Conservation (phyloP, 2,329 filamentous ascomycete genomes). For the Diaporthe aspalathi region DNA sequence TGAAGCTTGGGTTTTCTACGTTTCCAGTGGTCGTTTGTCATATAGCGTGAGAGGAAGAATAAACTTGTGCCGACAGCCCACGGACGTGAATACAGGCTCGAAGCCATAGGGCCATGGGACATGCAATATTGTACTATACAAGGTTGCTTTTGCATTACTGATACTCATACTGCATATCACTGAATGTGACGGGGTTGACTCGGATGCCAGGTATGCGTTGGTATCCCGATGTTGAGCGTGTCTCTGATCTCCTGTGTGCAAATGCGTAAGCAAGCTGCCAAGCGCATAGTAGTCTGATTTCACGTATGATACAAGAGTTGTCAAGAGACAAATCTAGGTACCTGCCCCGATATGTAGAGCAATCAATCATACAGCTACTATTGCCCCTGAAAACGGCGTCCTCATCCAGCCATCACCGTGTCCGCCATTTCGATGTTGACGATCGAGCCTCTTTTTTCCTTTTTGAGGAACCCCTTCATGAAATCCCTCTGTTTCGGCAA, state of each 20-base stretch:
- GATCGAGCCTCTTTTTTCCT: slow-evolving; percentile 42
- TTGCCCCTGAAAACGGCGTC: not conserved
- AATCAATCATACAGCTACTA: not conserved
- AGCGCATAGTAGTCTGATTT: too few species aligned
- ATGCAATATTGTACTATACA: slow-evolving; percentile 27
- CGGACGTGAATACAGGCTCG: slow-evolving; percentile 1
- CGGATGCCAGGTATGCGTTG: not conserved
- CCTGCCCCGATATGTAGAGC: not conserved
- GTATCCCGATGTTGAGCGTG: not conserved
- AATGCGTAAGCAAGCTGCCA: too few species aligned
- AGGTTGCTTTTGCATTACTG: not conserved
- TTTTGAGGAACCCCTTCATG: slow-evolving; percentile 59
- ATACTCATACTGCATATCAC: not conserved
- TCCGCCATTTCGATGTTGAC: not conserved
- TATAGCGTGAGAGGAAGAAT: slow-evolving; percentile 30
- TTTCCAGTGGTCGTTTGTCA: slow-evolving; percentile 33
- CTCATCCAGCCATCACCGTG: slow-evolving; percentile 28
- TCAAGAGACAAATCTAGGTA: not conserved
- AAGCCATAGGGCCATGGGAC: slow-evolving; percentile 12
- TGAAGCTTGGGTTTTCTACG: slow-evolving; percentile 27
- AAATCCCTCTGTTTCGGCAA: slow-evolving; percentile 60
- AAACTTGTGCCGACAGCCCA: slow-evolving; percentile 3
- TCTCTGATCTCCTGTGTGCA: too few species aligned
- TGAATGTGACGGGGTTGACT: not conserved
- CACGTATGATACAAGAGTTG: not conserved